phyloP scores from a whole-genome alignment of 2,329 filamentous ascomycete species.

The Exophiala aquamarina region DNA sequence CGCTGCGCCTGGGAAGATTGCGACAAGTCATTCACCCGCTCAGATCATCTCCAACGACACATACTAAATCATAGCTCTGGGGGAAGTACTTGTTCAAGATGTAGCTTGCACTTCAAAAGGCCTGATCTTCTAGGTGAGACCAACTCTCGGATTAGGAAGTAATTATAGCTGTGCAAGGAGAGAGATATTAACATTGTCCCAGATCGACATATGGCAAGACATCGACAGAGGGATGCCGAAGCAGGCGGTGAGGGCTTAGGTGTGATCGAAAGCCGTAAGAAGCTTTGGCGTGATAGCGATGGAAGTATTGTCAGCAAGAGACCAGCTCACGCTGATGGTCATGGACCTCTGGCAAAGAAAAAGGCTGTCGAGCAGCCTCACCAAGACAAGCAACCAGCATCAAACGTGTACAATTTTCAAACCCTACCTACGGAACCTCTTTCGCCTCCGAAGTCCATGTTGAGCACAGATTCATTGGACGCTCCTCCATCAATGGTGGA shows the following conservation, averaged over 20 bases:
- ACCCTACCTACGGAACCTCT: slow-evolving; percentile 8
- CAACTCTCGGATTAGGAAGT: too few relatives aligned
- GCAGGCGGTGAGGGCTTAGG: slow-evolving; percentile 49
- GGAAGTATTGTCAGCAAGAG: slow-evolving; percentile 48
- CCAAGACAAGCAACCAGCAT: not conserved
- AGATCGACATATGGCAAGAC: slow-evolving; percentile 59
- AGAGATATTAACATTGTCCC: slow-evolving; percentile 27
- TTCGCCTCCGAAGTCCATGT: slow-evolving; percentile 16
- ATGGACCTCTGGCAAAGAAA: slow-evolving; percentile 1
- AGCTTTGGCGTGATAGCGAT: slow-evolving; percentile 49
- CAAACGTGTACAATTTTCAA: not conserved
- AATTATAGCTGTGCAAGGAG: too few relatives aligned
- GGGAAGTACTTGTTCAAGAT: slow-evolving; percentile 58
- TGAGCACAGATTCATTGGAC: slow-evolving; percentile 10
- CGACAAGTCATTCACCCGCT: slow-evolving; percentile 55
- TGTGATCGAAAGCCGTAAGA: slow-evolving; percentile 51
- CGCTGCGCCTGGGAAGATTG: slow-evolving; percentile 36
- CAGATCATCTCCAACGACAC: slow-evolving; percentile 57
- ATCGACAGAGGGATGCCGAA: slow-evolving; percentile 53
- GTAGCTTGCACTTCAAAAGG: slow-evolving; percentile 61
- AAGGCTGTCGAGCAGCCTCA: not conserved
- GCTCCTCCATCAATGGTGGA: slow-evolving; percentile 6
- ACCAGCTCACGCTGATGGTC: slow-evolving; percentile 8
- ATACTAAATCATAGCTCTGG: slow-evolving; percentile 56
- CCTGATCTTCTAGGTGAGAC: slow-evolving; percentile 57